Percentiles rank a stretch among this genome's conserved stretches.
These are phyloP conservation scores for Rusavskia elegans DNA, from an alignment of 495 filamentous ascomycete genomes.

Conservation along the genomic window DNA sequence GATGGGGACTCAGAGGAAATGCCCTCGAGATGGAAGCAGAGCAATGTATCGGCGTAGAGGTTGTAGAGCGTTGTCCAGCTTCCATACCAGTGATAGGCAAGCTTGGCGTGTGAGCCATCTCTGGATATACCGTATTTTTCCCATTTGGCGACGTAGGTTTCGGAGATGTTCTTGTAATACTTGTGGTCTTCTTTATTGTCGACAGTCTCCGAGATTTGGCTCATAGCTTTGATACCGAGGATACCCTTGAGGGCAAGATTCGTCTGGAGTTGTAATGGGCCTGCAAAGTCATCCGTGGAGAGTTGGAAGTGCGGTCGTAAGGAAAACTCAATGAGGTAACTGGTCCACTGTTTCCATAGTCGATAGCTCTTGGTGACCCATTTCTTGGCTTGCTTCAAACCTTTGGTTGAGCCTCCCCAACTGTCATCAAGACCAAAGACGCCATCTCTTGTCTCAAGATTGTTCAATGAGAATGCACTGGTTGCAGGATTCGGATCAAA, in stretches of 20 bases:
- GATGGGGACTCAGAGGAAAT: constrained; percentile 10
- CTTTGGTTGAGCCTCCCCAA: constrained; percentile 34
- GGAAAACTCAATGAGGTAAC: constrained; percentile 75
- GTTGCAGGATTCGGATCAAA: constrained; percentile 10
- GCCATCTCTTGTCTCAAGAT: constrained; percentile 26
- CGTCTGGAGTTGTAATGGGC: constrained; percentile 81
- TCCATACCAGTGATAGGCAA: constrained; percentile 89
- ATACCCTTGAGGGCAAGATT: constrained; percentile 91
- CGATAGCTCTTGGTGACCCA: constrained; percentile 52
- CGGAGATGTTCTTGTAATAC: constrained; percentile 56
- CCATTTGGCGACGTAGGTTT: constrained; percentile 71
- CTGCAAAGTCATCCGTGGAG: constrained; percentile 91
- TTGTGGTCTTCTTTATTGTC: constrained; percentile 50
- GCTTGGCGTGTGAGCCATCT: constrained; percentile 71
- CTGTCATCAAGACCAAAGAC: constrained; percentile 32
- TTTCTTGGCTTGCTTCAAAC: constrained; percentile 32
- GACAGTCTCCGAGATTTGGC: constrained; percentile 56
- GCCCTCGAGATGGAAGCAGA: constrained; percentile 60
- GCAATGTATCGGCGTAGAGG: constrained; percentile 64
- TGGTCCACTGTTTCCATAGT: constrained; percentile 88
- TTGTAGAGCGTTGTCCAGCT: constrained; percentile 95
- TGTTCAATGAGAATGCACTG: constrained; percentile 26
- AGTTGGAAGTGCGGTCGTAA: constrained; percentile 78
- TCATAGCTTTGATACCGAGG: constrained; percentile 88
- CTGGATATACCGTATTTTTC: constrained; percentile 63